phyloP scores from a whole-genome alignment of 2,329 filamentous ascomycete genomes.

The Colletotrichum sidae region DNA sequence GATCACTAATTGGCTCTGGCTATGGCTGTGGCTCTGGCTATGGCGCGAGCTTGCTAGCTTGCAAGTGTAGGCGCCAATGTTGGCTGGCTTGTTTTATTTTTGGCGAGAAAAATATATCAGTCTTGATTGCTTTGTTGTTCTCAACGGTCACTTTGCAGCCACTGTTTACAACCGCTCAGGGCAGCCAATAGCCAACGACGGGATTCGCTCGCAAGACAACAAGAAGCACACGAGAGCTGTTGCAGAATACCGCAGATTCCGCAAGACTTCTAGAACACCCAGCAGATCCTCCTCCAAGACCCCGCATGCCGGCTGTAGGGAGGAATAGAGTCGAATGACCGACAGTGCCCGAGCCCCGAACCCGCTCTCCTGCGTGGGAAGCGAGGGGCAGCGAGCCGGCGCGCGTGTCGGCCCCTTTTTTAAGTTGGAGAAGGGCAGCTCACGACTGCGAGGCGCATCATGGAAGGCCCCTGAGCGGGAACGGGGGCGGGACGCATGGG shows the following conservation, averaged over 20 bases:
- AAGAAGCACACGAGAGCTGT: conserved; percentile 23
- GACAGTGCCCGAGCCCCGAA: conserved; percentile 21
- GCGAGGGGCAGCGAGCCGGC: conserved; percentile 16
- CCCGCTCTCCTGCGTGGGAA: conserved; percentile 3
- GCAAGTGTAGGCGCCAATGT: conserved; percentile 17
- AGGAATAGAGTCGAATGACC: conserved; percentile 22
- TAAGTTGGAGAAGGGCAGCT: conserved; percentile 18
- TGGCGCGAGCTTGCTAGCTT: conserved; percentile 2
- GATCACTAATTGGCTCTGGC: conserved; percentile 27
- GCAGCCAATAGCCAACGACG: no score
- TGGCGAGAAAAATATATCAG: conserved; percentile 4
- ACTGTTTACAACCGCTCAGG: no score
- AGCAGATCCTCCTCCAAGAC: conserved; percentile 22
- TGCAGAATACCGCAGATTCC: conserved; percentile 30
- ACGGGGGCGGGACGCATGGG: conserved; percentile 32
- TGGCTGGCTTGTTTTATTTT: conserved; percentile 4
- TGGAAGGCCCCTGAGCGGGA: conserved; percentile 36
- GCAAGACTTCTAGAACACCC: conserved; percentile 35
- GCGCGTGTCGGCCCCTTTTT: conserved; percentile 23
- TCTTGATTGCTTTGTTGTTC: no score
- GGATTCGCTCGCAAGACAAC: conserved; percentile 1
- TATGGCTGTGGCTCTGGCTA: conserved; percentile 1
- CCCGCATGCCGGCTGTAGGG: conserved; percentile 32
- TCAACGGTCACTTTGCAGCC: no score
- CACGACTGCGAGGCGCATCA: conserved; percentile 17